Evolutionary conservation across 2,329 filamentous ascomycete genomes (phyloP), one percentile per base, ranked within the genome.

Genomic region (Aspergillus aculeatus): DNA sequence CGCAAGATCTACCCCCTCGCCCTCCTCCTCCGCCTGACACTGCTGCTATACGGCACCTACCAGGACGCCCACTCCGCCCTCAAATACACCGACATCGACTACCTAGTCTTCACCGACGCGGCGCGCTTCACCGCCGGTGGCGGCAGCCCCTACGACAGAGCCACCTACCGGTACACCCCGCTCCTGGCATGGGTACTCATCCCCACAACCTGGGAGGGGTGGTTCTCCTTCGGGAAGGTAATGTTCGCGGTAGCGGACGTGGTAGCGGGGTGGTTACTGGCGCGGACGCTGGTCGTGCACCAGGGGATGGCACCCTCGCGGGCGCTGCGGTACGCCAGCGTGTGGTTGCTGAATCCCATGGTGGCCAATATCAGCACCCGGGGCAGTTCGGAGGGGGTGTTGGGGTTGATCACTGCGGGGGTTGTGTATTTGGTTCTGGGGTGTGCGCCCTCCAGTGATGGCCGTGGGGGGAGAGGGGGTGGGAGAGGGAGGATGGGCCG

Each of bases 81-180:
- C 72, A 98, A 98, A 79, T 99, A 98, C 81, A 99, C 95, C 54
- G 95, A 99, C 78, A 97, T 99, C 69, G 95, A 99, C 82, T 99
- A 99, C 78, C 87, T 92, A 65, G 95, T 99, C 75, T 99, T 99
- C 81, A 98, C 95, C 52, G 94, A 98, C 75, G 95, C 95, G 26
- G 86, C 95, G 2, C 89, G 90, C 65, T 94, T 90, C 76, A 80
- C 91, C 48, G 79, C 87, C 3, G 80, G 77, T n/a, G 85, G 85
- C 3, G 78, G 80, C 50, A 91, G 90, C 0, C 95, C 95, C 1
- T 99, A 99, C 75, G 84, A 85, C 47, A 87, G 95, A 56, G 94
- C 95, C 71, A 99, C 95, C 0, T 99, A 99, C 80, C 90, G 95
- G 61, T 99, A 99, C 80, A 98, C 95, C 29, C 95, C 95, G 0